Evolutionary conservation across 1,139 yeast species (phyloP), one percentile per base, ranked within the genome.

Genomic region (Candida neerlandica): DNA sequence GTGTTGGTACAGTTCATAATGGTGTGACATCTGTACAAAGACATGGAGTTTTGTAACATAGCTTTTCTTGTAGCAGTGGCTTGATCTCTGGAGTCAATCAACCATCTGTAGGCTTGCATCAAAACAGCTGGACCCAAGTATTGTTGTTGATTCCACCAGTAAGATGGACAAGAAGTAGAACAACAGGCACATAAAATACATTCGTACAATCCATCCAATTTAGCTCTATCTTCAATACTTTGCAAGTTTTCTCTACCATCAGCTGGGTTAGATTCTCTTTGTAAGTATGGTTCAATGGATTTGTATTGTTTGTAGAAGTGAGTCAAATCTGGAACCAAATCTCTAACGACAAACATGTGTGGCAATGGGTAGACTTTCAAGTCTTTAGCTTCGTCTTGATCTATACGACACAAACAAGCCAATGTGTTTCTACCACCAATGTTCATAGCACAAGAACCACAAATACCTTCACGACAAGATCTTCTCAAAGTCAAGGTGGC

Each of bases 111-210:
- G 51, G 98, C 97, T 79, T 94, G 99, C 97, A 94, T 89, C 71
- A 94, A 82, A 52, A 94, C 98, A 27, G 98, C 98, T 33, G 99
- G 98, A 51, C 99, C 99, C 64, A 95, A 80, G 76, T 95, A 95
- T 78, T 95, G 96, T 74, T 92, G 96, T 76, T 91, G 97, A 77
- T 95, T 95, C 99, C 99, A 95, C 99, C 99, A 95, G 82, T 95
- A 95, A 6, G 98, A 91, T 48, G 99, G 99, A 79, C 99, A 94
- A 32, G 99, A 85, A 46, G 99, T 95, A 37, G 98, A 92, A 75
- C 99, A 94, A 77, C 99, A 94, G 26, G 99, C 99, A 79, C 99
- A 94, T 67, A 94, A 80, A 63, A 94, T 94, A 80, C 99, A 94
- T 75, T 94, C 99, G 75, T 94, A 94, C 62, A 94, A 78, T 52